A percentile compares a stretch with the other conserved stretches of the same genome.
Conservation (phyloP, 345 rosid genomes). For the Nephelium lappaceum region DNA sequence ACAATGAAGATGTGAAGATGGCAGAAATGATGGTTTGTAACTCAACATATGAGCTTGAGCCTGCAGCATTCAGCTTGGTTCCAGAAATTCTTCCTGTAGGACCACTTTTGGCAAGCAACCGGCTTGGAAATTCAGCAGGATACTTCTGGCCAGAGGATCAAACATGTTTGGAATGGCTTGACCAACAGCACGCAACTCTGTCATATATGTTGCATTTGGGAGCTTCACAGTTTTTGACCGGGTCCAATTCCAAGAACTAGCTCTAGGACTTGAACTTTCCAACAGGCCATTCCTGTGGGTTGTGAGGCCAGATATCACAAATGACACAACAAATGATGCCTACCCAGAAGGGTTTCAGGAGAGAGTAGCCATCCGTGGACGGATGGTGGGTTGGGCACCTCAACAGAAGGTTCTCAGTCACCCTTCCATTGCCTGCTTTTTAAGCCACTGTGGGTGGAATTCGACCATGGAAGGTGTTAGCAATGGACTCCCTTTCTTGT, state of each 20-base stretch:
- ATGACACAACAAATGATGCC: background rate
- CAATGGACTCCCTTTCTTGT: constrained; percentile 50
- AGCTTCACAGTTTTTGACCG: constrained; percentile 24
- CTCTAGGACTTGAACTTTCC: constrained; percentile 29
- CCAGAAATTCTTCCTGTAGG: constrained; percentile 32
- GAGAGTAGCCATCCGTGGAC: background rate
- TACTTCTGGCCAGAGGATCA: constrained; percentile 38
- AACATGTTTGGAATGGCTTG: constrained; percentile 38
- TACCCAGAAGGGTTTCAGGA: constrained; percentile 14
- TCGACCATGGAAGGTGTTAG: constrained; percentile 55
- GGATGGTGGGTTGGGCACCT: constrained; percentile 42
- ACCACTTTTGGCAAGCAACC: constrained; percentile 21
- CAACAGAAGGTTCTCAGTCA: constrained; percentile 36
- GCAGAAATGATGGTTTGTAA: constrained; percentile 46
- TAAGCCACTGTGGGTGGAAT: constrained; percentile 69
- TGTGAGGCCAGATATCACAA: constrained; percentile 12
- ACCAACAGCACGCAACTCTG: constrained; percentile 33
- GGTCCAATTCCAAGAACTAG: constrained; percentile 26
- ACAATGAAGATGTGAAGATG: constrained; percentile 17
- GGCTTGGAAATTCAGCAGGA: constrained; percentile 24
- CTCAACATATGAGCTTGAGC: constrained; percentile 33
- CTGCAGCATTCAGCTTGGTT: constrained; percentile 18
- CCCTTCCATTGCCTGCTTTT: constrained; percentile 40
- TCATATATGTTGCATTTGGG: constrained; percentile 41
- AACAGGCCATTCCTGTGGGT: constrained; percentile 15